Percentiles rank a stretch among this genome's conserved stretches.
phyloP scores from a whole-genome alignment of 345 rosid genomes.

The Eucalyptus paniculata region DNA sequence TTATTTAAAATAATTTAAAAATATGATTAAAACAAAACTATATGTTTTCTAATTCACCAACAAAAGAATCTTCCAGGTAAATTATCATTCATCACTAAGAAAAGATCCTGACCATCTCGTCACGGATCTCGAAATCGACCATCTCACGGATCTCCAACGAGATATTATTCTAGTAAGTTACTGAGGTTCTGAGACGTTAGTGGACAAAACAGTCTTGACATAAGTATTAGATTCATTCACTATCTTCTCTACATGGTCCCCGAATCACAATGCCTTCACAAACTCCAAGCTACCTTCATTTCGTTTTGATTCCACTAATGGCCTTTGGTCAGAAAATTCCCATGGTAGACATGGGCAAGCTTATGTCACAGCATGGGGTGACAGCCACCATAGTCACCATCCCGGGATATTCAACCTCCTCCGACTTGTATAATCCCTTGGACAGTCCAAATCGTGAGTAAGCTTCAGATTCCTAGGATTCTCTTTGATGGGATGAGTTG shows the following conservation, averaged over 20 bases:
- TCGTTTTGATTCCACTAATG: background rate
- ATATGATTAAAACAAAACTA: too few species aligned
- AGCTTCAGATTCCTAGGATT: conserved; percentile 18
- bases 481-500: conserved; percentile 31
- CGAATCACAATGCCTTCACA: background rate
- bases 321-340: background rate
- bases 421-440: conserved; percentile 26
- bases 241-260: background rate
- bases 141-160: background rate
- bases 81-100: background rate
- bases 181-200: background rate
- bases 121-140: background rate
- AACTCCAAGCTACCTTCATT: background rate
- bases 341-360: background rate
- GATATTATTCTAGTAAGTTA: background rate
- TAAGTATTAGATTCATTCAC: background rate
- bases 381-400: background rate
- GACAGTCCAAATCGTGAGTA: conserved; percentile 16
- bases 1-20: too few species aligned
- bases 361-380: background rate
- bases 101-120: background rate
- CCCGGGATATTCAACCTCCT: background rate
- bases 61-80: too few species aligned
- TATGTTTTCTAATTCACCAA: too few species aligned
- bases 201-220: too few species aligned